phyloP scores from a whole-genome alignment of 352 stramenopile species.

The Phytophthora cryptogea region DNA sequence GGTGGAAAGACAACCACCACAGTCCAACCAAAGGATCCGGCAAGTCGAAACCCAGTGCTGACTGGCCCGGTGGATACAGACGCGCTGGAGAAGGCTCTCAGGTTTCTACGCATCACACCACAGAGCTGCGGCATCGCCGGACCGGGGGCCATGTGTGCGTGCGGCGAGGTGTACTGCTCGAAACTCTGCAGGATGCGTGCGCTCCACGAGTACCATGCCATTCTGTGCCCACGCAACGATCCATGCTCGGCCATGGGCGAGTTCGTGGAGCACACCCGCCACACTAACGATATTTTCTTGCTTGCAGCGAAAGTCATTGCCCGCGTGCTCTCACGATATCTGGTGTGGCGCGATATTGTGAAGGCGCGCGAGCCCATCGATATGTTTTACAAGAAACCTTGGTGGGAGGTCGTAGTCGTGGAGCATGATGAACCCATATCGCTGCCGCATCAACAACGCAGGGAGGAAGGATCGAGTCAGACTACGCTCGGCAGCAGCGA shows the following conservation, averaged over 20 bases:
- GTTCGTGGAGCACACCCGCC: slow-evolving; percentile 69
- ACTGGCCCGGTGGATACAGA: slow-evolving; percentile 19
- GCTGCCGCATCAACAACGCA: slow-evolving; percentile 19
- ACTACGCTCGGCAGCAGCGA: slow-evolving; percentile 29
- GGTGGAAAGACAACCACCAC: slow-evolving; percentile 9
- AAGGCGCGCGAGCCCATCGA: slow-evolving; percentile 75
- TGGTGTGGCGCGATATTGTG: slow-evolving; percentile 56
- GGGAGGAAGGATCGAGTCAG: slow-evolving; percentile 10
- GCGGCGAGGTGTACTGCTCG: slow-evolving; percentile 88
- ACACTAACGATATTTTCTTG: slow-evolving; percentile 94
- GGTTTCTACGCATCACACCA: slow-evolving; percentile 46
- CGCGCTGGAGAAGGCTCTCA: slow-evolving; percentile 51
- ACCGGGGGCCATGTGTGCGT: slow-evolving; percentile 47
- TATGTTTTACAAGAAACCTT: slow-evolving; percentile 92
- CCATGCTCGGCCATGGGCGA: slow-evolving; percentile 64
- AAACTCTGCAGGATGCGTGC: slow-evolving; percentile 70
- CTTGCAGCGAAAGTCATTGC: slow-evolving; percentile 88
- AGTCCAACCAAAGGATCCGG: too few relatives aligned
- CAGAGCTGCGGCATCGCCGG: slow-evolving; percentile 53
- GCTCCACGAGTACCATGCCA: slow-evolving; percentile 73
- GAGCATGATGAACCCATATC: slow-evolving; percentile 51
- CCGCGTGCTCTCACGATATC: slow-evolving; percentile 59
- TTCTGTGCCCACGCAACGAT: slow-evolving; percentile 74
- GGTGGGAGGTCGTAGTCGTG: slow-evolving; percentile 87
- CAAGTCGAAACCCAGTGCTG: not conserved